A percentile compares a stretch with the other conserved stretches of the same genome.
phyloP scores from a whole-genome alignment of 768 basidiomycete species.

The Cyclocybe aegerita region DNA sequence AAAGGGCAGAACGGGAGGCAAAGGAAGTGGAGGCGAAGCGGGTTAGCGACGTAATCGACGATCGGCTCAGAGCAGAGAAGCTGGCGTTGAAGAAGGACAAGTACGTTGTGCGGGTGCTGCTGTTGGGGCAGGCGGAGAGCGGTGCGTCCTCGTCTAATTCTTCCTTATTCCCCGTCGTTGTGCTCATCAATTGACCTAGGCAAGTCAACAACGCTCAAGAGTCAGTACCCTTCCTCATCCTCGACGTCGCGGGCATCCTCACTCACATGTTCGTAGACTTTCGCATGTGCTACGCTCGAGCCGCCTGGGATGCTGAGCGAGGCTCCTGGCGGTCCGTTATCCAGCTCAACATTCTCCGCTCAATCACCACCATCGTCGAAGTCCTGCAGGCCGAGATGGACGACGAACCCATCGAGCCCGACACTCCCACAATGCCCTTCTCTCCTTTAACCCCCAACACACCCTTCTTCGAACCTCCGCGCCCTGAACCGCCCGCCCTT shows the following conservation, averaged over 20 bases:
- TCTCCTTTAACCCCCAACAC: not conserved
- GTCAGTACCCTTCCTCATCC: conserved; percentile 28
- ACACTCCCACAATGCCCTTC: conserved; percentile 3
- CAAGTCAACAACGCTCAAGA: conserved; percentile 63
- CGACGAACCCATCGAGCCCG: conserved; percentile 19
- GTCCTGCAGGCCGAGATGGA: conserved; percentile 50
- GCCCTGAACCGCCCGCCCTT: not conserved
- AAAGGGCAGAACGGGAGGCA: not conserved
- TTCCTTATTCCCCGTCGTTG: not conserved
- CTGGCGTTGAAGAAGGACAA: conserved; percentile 37
- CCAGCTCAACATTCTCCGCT: conserved; percentile 75
- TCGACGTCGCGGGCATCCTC: not conserved
- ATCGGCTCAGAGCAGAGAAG: not conserved
- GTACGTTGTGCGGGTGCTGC: conserved; percentile 46
- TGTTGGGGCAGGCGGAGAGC: conserved; percentile 61
- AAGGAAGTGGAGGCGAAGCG: not conserved
- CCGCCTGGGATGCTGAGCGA: conserved; percentile 63
- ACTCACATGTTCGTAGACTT: conserved; percentile 46
- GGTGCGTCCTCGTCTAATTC: conserved; percentile 32
- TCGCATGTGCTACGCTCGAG: conserved; percentile 61
- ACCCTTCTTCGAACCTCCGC: not conserved
- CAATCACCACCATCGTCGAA: conserved; percentile 62
- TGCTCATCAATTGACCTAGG: conserved; percentile 29
- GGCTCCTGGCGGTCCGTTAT: conserved; percentile 74
- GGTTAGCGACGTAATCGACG: not conserved